Percentiles rank a stretch among this genome's conserved stretches.
Conservation (phyloP, 2,329 filamentous ascomycete genomes). For the Sporothrix phasma region DNA sequence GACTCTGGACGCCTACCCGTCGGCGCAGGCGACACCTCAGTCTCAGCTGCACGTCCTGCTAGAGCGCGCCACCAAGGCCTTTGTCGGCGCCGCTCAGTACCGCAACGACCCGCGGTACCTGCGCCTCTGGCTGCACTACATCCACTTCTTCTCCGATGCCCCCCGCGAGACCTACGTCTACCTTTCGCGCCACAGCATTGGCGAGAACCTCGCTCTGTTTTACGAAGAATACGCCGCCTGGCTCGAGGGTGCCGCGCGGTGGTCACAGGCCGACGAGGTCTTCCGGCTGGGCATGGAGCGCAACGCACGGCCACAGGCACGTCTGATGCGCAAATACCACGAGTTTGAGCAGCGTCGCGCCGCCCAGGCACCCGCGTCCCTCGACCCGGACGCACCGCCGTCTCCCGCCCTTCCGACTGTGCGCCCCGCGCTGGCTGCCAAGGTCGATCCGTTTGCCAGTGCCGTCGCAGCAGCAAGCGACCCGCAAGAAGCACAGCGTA, state of each 20-base stretch:
- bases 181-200: slow-evolving; percentile 77
- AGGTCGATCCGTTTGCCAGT: slow-evolving; percentile 69
- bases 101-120: slow-evolving; percentile 92
- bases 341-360: slow-evolving; percentile 74
- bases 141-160: slow-evolving; percentile 84
- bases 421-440: slow-evolving; percentile 73
- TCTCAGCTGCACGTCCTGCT: slow-evolving; percentile 84
- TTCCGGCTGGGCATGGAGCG: slow-evolving; percentile 83
- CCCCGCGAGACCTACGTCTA: slow-evolving; percentile 90
- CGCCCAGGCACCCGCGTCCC: slow-evolving; percentile 49
- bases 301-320: slow-evolving; percentile 71
- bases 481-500: slow-evolving; percentile 45
- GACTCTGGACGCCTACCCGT: slow-evolving; percentile 91
- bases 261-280: slow-evolving; percentile 87
- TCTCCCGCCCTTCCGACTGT: slow-evolving; percentile 81
- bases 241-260: slow-evolving; percentile 75
- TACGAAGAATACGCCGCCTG: slow-evolving; percentile 96
- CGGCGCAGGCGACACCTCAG: slow-evolving; percentile 79
- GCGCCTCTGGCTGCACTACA: slow-evolving; percentile 89
- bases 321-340: slow-evolving; percentile 77
- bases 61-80: slow-evolving; percentile 85
- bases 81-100: slow-evolving; percentile 77
- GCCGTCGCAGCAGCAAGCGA: slow-evolving; percentile 42
- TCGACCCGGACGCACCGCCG: slow-evolving; percentile 44
- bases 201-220: slow-evolving; percentile 77